Conservation (phyloP, 2,329 filamentous ascomycete species). For the Periconia digitata region DNA sequence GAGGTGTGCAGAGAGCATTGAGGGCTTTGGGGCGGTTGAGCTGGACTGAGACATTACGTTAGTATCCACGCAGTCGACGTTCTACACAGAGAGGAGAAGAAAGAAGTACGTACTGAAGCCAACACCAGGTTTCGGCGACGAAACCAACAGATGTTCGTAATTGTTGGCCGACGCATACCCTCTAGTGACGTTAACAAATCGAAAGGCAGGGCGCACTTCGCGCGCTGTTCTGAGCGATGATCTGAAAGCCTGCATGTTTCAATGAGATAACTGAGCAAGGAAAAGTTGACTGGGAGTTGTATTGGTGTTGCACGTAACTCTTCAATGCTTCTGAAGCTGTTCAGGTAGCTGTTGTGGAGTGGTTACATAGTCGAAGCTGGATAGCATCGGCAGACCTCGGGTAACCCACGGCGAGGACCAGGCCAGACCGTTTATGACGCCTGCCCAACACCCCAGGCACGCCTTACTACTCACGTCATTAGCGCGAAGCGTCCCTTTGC, state of each 20-base stretch:
- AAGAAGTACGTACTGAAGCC: constrained; percentile 67
- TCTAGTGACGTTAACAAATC: constrained; percentile 47
- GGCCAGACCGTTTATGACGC: constrained; percentile 1
- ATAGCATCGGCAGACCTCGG: constrained; percentile 33
- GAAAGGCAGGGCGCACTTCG: constrained; percentile 59
- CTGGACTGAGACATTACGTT: constrained; percentile 63
- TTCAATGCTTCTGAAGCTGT: background rate
- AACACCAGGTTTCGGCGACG: constrained; percentile 83
- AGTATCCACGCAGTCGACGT: constrained; percentile 3
- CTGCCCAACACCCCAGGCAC: background rate
- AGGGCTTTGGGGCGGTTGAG: constrained; percentile 92
- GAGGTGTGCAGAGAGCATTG: constrained; percentile 88
- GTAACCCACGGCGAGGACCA: constrained; percentile 18
- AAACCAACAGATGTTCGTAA: constrained; percentile 83
- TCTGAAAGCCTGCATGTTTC: constrained; percentile 54
- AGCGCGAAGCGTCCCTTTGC: constrained; percentile 6
- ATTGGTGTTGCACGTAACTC: background rate
- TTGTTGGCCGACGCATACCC: constrained; percentile 49
- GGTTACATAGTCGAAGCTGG: constrained; percentile 10
- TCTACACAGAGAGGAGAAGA: background rate
- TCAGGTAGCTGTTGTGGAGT: background rate
- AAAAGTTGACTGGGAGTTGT: background rate
- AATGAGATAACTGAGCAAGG: background rate
- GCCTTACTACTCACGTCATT: background rate
- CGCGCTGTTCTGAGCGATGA: constrained; percentile 63